A percentile compares a stretch with the other conserved stretches of the same genome.
phyloP scores from a whole-genome alignment of 352 stramenopile species.

The Phytopythium boreale region DNA sequence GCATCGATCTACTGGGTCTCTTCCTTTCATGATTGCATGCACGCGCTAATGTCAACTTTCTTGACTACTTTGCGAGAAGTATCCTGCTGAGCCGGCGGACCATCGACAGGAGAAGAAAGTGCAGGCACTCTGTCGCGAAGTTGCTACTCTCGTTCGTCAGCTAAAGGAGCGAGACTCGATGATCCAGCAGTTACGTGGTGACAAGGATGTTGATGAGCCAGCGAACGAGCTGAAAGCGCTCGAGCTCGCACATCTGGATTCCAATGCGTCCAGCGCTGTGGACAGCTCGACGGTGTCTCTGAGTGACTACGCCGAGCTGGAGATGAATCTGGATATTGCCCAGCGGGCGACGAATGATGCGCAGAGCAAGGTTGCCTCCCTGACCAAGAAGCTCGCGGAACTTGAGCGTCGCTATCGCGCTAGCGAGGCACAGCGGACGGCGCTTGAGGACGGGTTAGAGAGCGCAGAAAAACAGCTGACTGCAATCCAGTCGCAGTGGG shows the following conservation, averaged over 20 bases:
- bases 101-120: constrained; percentile 49
- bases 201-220: constrained; percentile 35
- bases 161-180: constrained; percentile 49
- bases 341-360: constrained; percentile 28
- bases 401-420: constrained; percentile 41
- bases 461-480: constrained; percentile 51
- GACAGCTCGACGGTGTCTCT: constrained; percentile 24
- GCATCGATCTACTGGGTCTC: background rate
- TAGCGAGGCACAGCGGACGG: constrained; percentile 35
- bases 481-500: constrained; percentile 52
- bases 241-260: constrained; percentile 10
- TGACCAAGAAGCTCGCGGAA: constrained; percentile 30
- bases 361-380: constrained; percentile 15
- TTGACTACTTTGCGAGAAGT: constrained; percentile 9
- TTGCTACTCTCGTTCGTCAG: constrained; percentile 52
- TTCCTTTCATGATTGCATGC: background rate
- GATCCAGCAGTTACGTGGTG: constrained; percentile 54
- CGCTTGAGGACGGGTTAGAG: constrained; percentile 41
- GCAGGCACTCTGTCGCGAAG: constrained; percentile 55
- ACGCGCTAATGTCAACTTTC: background rate
- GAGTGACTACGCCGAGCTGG: constrained; percentile 20
- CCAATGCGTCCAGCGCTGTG: constrained; percentile 13
- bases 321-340: constrained; percentile 29
- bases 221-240: constrained; percentile 48
- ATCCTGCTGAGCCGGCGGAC: constrained; percentile 24